A percentile compares a stretch with the other conserved stretches of the same genome.
Evolutionary conservation across 2,329 filamentous ascomycete species (phyloP).

Genomic region (Fusarium palustre): DNA sequence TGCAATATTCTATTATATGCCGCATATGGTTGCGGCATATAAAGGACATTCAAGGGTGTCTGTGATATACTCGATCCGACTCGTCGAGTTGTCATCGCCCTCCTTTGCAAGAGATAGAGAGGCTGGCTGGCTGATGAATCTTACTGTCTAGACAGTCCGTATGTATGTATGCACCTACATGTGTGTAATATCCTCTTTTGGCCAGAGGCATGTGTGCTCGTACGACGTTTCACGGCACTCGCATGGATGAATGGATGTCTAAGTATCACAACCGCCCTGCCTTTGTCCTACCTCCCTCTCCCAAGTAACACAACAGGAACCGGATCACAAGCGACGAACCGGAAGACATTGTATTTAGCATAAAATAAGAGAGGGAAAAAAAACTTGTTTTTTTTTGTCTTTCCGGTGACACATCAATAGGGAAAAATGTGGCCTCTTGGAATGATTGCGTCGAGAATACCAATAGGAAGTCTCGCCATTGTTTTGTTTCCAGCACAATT

Average conservation of each 20-base stretch:
- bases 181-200: constrained; percentile 11
- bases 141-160: neutral
- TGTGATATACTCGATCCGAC: neutral
- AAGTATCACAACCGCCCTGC: constrained; percentile 32
- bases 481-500: constrained; percentile 27
- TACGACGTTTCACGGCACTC: constrained; percentile 31
- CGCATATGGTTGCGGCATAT: neutral
- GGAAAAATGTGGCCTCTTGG: constrained; percentile 23
- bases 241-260: constrained; percentile 17
- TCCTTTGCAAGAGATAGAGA: constrained; percentile 16
- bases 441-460: constrained; percentile 20
- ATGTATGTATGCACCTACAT: neutral
- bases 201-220: constrained; percentile 22
- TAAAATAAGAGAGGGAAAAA: constrained; percentile 4
- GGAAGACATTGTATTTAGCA: constrained; percentile 2
- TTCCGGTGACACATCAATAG: constrained; percentile 29
- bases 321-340: constrained; percentile 33
- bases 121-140: constrained; percentile 17
- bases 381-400: constrained; percentile 1
- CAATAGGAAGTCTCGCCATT: constrained; percentile 14
- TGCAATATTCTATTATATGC: neutral
- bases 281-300: constrained; percentile 16
- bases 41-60: constrained; percentile 15
- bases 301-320: constrained; percentile 26
- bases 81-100: constrained; percentile 3